Conservation (phyloP, 306 rosid genomes). For the Dalbergia cochinchinensis region DNA sequence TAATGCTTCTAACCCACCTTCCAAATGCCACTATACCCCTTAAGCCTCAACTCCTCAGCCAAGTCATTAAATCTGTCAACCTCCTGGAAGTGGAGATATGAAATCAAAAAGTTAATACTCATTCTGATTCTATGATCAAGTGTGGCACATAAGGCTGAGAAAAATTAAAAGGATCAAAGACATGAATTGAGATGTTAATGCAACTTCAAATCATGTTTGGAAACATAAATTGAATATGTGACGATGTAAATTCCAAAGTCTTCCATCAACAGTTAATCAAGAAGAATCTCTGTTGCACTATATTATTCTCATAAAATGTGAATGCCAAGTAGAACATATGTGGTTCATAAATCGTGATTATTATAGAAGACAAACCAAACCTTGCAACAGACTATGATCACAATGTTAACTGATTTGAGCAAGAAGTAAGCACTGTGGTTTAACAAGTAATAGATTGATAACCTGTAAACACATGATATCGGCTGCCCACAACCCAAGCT, state of each 20-base stretch:
- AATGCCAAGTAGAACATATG: conserved; percentile 26
- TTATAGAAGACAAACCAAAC: conserved; percentile 33
- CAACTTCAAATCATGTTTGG: conserved; percentile 25
- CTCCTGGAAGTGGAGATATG: conserved; percentile 68
- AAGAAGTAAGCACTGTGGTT: conserved; percentile 30
- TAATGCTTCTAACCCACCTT: conserved; percentile 66
- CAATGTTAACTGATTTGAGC: conserved; percentile 25
- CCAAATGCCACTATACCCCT: conserved; percentile 88
- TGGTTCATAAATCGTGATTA: conserved; percentile 24
- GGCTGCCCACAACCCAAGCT: conserved; percentile 89
- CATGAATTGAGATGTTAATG: conserved; percentile 26
- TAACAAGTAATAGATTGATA: conserved; percentile 39
- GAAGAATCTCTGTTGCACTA: conserved; percentile 21
- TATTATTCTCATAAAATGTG: conserved; percentile 22
- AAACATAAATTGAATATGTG: conserved; percentile 16
- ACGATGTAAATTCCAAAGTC: conserved; percentile 22
- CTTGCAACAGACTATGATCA: conserved; percentile 23
- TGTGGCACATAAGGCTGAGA: background rate
- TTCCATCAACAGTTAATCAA: background rate
- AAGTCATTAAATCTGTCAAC: conserved; percentile 86
- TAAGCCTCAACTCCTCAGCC: conserved; percentile 69
- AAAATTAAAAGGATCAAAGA: conserved; percentile 13
- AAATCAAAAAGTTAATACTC: conserved; percentile 34
- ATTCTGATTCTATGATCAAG: conserved; percentile 21
- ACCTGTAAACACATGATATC: conserved; percentile 98